These are phyloP conservation scores for Dacryopinax spathularia DNA, from an alignment of 768 basidiomycete genomes.

Conservation along the genomic window DNA sequence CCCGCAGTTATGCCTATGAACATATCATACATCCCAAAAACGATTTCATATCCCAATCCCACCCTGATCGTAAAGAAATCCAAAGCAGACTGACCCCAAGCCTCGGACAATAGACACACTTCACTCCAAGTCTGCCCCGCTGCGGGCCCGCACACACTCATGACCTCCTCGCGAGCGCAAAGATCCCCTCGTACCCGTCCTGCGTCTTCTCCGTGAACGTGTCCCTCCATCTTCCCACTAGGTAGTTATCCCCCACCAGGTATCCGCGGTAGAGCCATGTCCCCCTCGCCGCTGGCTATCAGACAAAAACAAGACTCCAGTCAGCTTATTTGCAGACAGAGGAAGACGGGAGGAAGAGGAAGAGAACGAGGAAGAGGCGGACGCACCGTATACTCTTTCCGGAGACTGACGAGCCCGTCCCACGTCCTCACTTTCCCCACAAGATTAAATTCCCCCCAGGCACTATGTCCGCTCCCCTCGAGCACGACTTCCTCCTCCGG, in stretches of 20 bases:
- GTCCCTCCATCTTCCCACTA: slow-evolving; percentile 81
- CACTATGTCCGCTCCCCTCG: slow-evolving; percentile 74
- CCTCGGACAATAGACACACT: no score
- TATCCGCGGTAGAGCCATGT: slow-evolving; percentile 80
- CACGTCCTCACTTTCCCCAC: slow-evolving; percentile 64
- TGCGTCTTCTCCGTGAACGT: slow-evolving; percentile 48
- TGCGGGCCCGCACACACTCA: no score
- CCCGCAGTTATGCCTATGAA: no score
- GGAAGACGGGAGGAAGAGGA: background rate
- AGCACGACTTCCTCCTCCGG: slow-evolving; percentile 48
- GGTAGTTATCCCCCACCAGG: slow-evolving; percentile 49
- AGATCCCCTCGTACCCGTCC: slow-evolving; percentile 70
- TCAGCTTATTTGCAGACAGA: background rate
- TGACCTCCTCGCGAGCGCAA: slow-evolving; percentile 25
- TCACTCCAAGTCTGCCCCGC: no score
- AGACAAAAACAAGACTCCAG: background rate
- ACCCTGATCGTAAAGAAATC: no score
- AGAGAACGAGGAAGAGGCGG: background rate
- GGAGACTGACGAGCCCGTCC: slow-evolving; percentile 66
- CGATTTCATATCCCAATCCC: no score
- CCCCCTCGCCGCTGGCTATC: slow-evolving; percentile 32
- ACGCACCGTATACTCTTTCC: slow-evolving; percentile 66
- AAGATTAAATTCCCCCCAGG: slow-evolving; percentile 78
- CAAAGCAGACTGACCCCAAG: no score
- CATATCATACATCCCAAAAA: no score